phyloP scores from a whole-genome alignment of 2,329 filamentous ascomycete species.

The Colletotrichum chrysophilum region DNA sequence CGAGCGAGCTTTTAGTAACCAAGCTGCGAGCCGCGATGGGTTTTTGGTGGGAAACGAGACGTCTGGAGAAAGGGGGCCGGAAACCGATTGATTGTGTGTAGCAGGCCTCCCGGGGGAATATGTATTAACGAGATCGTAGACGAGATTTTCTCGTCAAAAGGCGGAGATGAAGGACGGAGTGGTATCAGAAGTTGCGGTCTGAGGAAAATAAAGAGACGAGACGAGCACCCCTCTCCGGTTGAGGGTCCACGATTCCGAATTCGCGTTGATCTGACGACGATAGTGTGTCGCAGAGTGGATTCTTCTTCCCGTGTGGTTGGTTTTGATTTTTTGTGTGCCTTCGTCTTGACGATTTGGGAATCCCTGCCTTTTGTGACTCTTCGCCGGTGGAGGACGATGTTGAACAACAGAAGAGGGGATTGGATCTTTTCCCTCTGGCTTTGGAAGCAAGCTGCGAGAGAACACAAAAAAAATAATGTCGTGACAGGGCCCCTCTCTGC shows the following conservation, averaged over 20 bases:
- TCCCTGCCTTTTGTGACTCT: not conserved
- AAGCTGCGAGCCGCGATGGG: constrained; percentile 16
- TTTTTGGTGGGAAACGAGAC: not conserved
- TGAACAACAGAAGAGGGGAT: not conserved
- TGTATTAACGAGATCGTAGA: not conserved
- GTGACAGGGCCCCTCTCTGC: not conserved
- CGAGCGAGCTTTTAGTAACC: constrained; percentile 19
- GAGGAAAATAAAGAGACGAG: not conserved
- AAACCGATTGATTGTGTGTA: not conserved
- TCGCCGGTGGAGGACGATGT: not conserved
- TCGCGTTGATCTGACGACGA: constrained; percentile 19
- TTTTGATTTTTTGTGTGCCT: not conserved
- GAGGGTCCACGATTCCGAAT: not conserved
- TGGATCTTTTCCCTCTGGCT: not conserved
- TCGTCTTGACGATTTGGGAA: not conserved
- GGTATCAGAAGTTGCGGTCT: constrained; percentile 18
- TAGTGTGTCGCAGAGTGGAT: constrained; percentile 1
- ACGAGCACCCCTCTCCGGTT: not conserved
- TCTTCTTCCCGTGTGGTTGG: not conserved
- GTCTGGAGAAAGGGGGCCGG: not conserved
- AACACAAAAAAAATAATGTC: not conserved
- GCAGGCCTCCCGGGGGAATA: not conserved
- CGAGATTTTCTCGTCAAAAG: constrained; percentile 8
- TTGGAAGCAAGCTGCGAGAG: not conserved
- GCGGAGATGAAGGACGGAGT: constrained; percentile 11